phyloP scores from a whole-genome alignment of 768 basidiomycete genomes.

The Russula olivacea region DNA sequence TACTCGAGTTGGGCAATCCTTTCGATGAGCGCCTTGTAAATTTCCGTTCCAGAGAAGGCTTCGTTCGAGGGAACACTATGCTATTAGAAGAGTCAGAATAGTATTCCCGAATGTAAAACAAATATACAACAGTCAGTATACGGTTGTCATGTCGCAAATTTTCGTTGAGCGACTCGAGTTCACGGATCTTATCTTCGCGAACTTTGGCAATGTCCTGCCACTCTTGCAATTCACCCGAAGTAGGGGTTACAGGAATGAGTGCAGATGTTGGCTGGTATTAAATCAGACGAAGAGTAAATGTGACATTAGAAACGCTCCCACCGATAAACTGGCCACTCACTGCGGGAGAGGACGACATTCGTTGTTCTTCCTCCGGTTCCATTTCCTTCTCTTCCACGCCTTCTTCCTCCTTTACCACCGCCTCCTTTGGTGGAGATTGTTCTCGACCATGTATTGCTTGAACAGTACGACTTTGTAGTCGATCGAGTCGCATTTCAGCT shows the following conservation, averaged over 20 bases:
- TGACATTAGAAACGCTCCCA: slow-evolving; percentile 50
- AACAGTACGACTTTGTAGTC: slow-evolving; percentile 51
- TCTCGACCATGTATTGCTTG: slow-evolving; percentile 16
- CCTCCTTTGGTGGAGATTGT: slow-evolving; percentile 10
- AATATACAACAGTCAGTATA: slow-evolving; percentile 14
- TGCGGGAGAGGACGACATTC: slow-evolving; percentile 57
- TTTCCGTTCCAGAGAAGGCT: slow-evolving; percentile 11
- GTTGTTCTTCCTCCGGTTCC: slow-evolving; percentile 39
- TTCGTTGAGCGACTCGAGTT: slow-evolving; percentile 22
- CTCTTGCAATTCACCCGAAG: slow-evolving; percentile 30
- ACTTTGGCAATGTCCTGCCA: slow-evolving; percentile 40
- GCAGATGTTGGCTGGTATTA: slow-evolving; percentile 37
- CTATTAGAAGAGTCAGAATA: slow-evolving; percentile 2
- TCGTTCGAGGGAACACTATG: slow-evolving; percentile 22
- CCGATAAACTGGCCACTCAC: slow-evolving; percentile 68
- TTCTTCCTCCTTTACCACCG: slow-evolving; percentile 18
- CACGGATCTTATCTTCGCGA: slow-evolving; percentile 28
- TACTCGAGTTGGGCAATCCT: slow-evolving; percentile 15
- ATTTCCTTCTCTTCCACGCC: slow-evolving; percentile 26
- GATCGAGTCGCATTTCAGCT: slow-evolving; percentile 58
- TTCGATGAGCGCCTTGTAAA: slow-evolving; percentile 14
- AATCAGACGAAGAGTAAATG: slow-evolving; percentile 40
- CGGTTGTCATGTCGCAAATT: slow-evolving; percentile 28
- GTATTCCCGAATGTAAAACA: neutral
- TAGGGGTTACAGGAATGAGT: slow-evolving; percentile 32